A percentile compares a stretch with the other conserved stretches of the same genome.
These are phyloP conservation scores for Aspergillus luchuensis DNA, from an alignment of 2,329 filamentous ascomycete genomes.

Conservation along the genomic window DNA sequence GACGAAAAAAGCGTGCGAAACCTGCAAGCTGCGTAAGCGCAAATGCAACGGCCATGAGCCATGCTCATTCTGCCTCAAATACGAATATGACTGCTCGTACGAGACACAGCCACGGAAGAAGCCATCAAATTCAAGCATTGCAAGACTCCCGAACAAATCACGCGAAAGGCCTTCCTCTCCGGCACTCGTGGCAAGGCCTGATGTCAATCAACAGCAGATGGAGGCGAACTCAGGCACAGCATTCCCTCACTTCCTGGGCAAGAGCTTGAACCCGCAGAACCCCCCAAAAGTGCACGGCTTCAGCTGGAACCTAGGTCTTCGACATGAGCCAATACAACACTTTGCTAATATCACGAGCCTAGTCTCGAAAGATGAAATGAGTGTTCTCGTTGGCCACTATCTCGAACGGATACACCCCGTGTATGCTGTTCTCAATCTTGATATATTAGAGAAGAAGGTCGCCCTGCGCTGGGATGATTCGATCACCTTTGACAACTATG, in stretches of 20 bases:
- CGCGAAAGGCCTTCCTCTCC: not conserved
- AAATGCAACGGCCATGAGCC: conserved; percentile 18
- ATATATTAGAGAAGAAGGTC: conserved; percentile 22
- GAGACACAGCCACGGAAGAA: not conserved
- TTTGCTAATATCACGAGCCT: not conserved
- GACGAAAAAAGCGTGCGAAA: conserved; percentile 12
- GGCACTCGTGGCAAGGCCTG: not conserved
- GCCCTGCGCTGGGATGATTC: not conserved
- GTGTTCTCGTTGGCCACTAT: conserved; percentile 47
- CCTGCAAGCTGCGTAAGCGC: conserved; percentile 11
- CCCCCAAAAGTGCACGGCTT: conserved; percentile 40
- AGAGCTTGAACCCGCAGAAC: conserved; percentile 55
- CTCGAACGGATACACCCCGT: conserved; percentile 55
- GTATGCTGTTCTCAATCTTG: conserved; percentile 51
- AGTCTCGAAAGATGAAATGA: conserved; percentile 45
- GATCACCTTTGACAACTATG: not conserved
- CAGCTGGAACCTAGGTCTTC: not conserved
- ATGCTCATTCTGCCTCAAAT: conserved; percentile 10
- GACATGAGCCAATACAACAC: not conserved
- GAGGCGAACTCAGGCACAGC: conserved; percentile 60
- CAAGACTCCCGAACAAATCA: not conserved
- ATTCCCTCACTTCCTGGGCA: conserved; percentile 55
- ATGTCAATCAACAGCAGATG: conserved; percentile 29
- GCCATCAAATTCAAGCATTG: not conserved
- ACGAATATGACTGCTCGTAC: conserved; percentile 14